Conservation (phyloP, 257 asterid species). For the Penstemon barbatus region DNA sequence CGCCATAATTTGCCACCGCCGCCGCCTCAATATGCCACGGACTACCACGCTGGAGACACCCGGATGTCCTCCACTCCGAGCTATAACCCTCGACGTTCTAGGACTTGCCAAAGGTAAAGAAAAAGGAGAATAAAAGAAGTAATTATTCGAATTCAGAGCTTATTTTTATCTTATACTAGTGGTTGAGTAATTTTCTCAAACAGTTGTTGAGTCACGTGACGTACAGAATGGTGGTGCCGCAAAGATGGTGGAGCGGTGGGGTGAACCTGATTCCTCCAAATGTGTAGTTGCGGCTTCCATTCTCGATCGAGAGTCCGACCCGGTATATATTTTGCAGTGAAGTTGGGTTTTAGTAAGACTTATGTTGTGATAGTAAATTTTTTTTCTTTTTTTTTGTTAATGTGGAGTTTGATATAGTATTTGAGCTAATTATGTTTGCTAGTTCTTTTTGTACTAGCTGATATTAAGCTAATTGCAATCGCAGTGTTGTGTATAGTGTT, state of each 20-base stretch:
- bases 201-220: slow-evolving; percentile 69
- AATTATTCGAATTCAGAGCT: neutral
- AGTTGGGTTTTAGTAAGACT: neutral
- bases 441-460: neutral
- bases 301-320: slow-evolving; percentile 66
- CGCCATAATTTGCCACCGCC: neutral
- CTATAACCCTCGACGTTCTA: slow-evolving; percentile 70
- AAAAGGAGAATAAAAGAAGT: neutral
- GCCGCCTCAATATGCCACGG: slow-evolving; percentile 59
- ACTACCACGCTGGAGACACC: slow-evolving; percentile 69
- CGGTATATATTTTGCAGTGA: slow-evolving; percentile 45
- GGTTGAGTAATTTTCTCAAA: slow-evolving; percentile 17
- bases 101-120: slow-evolving; percentile 80
- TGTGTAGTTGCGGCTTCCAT: slow-evolving; percentile 72
- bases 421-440: too few relatives aligned
- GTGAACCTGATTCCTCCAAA: slow-evolving; percentile 72
- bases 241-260: slow-evolving; percentile 83
- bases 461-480: neutral
- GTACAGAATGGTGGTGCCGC: slow-evolving; percentile 53
- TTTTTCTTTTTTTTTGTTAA: neutral
- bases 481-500: too few relatives aligned
- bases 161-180: neutral
- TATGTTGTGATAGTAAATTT: neutral
- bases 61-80: slow-evolving; percentile 87
- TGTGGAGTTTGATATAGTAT: neutral